A percentile compares a stretch with the other conserved stretches of the same genome.
These are phyloP conservation scores for Puccinia hordei DNA, from an alignment of 1,284 basidiomycete species.

Conservation along the genomic window DNA sequence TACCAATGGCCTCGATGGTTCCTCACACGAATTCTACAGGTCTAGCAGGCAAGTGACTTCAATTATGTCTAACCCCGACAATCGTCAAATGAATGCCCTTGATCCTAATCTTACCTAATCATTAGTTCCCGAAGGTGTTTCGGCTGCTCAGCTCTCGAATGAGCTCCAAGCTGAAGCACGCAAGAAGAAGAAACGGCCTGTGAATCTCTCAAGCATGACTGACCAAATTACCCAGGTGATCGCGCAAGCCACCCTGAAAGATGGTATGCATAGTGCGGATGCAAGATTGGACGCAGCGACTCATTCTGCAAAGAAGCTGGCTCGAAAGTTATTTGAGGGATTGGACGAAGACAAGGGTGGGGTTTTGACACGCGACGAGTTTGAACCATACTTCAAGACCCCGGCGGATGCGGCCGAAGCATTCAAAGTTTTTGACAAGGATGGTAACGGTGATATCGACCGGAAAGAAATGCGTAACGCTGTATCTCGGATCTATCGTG, in stretches of 20 bases:
- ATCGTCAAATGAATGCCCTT: background rate
- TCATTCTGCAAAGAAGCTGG: slow-evolving; percentile 71
- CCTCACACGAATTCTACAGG: slow-evolving; percentile 13
- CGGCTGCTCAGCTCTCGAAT: slow-evolving; percentile 17
- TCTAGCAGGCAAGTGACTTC: slow-evolving; percentile 13
- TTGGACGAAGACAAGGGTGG: slow-evolving; percentile 65
- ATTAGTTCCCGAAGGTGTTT: slow-evolving; percentile 16
- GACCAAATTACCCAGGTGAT: slow-evolving; percentile 52
- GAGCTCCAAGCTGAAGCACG: slow-evolving; percentile 55
- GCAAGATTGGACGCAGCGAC: slow-evolving; percentile 60
- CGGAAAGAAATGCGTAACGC: slow-evolving; percentile 81
- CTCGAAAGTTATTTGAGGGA: slow-evolving; percentile 72
- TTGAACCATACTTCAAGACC: slow-evolving; percentile 71
- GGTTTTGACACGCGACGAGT: slow-evolving; percentile 41
- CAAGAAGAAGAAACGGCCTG: slow-evolving; percentile 54
- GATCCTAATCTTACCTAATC: background rate
- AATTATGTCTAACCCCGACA: background rate
- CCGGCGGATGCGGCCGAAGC: slow-evolving; percentile 73
- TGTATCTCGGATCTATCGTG: slow-evolving; percentile 77
- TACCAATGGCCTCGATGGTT: slow-evolving; percentile 15
- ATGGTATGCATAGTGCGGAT: slow-evolving; percentile 47
- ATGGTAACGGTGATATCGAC: slow-evolving; percentile 77
- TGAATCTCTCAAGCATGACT: slow-evolving; percentile 45
- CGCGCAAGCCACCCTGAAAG: slow-evolving; percentile 58
- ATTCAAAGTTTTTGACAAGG: slow-evolving; percentile 77